Conservation (phyloP, 352 stramenopile species). For the Globisporangium radiosum region DNA sequence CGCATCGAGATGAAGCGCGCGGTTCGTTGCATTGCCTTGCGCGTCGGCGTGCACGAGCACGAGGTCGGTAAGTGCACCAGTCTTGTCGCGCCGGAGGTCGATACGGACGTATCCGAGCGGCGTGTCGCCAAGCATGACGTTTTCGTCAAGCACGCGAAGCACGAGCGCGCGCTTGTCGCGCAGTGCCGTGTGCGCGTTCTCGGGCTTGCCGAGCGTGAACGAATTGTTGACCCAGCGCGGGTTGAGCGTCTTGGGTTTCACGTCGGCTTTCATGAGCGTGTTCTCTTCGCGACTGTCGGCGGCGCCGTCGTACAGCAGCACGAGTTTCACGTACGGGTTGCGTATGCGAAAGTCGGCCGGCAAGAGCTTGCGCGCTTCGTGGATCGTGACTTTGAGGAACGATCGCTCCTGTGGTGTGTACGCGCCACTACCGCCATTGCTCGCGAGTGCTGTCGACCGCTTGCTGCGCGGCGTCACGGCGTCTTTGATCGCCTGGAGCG, state of each 20-base stretch:
- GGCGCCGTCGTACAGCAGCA: constrained; percentile 34
- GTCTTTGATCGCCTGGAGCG: constrained; percentile 13
- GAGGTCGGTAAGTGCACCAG: constrained; percentile 37
- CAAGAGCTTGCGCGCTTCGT: constrained; percentile 50
- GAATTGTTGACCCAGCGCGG: constrained; percentile 68
- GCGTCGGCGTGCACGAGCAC: constrained; percentile 38
- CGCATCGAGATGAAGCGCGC: constrained; percentile 33
- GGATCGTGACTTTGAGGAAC: constrained; percentile 53
- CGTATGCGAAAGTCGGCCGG: constrained; percentile 25
- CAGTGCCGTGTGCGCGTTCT: constrained; percentile 37
- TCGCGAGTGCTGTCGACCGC: constrained; percentile 7
- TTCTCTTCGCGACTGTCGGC: constrained; percentile 36
- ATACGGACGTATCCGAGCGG: constrained; percentile 44
- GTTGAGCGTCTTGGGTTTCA: constrained; percentile 56
- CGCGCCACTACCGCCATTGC: not conserved
- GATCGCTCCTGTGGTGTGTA: constrained; percentile 27
- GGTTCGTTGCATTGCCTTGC: constrained; percentile 19
- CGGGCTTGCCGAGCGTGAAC: constrained; percentile 49
- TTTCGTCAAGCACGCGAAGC: constrained; percentile 56
- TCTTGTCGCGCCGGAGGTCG: constrained; percentile 50
- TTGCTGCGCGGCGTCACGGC: constrained; percentile 2
- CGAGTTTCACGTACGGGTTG: constrained; percentile 48
- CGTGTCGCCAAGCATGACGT: constrained; percentile 34
- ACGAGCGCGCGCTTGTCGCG: constrained; percentile 55
- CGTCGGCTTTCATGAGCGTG: constrained; percentile 59